Evolutionary conservation across 441 rosid species (phyloP), one percentile per base, ranked within the genome.

Genomic region (Theobroma grandiflorum): DNA sequence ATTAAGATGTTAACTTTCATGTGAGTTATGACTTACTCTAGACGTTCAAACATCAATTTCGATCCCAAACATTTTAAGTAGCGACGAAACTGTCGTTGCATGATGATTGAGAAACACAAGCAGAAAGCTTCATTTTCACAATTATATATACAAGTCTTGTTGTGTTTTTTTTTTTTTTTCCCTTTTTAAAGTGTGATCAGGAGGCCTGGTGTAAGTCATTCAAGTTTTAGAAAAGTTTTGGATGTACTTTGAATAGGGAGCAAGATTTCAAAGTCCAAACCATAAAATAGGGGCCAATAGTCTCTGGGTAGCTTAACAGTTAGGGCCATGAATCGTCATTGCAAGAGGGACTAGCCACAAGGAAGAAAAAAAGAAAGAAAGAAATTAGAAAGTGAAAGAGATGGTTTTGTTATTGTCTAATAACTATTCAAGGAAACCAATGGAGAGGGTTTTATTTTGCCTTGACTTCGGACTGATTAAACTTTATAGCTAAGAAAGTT

Each of bases 251-350:
- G 88, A 94, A 88, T 43, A 42, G 90, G 89, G 80, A 78, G 87
- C 94, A 91, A 38, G 58, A 57, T 72, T 90, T 94, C 98, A 89
- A 91, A 92, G 94, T 90, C 90, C 84, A 82, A 88, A 84, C 95
- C 97, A 65, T 71, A 88, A 90, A 84, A 88, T 83, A 86, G 66
- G 97, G 93, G 64, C 75, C 64, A 75, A 79, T 73, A 69, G 75
- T 65, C 65, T 64, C 65, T 57, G 18, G 38, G 40, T 45, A 55
- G 76, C 45, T 15, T n/a, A 75, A 57, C 72, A 73, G 78, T 68
- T 55, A 43, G 70, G 57, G 86, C 76, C 85, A 81, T 50, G 38
- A 57, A 55, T n/a, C 72, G 83, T 82, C 87, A 85, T 80, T 80
- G 80, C 76, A 80, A 74, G 74, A 84, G 49, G 38, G 58, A 1